Evolutionary conservation across 257 asterid genomes (phyloP).

Genomic region (Anisodus tanguticus): DNA sequence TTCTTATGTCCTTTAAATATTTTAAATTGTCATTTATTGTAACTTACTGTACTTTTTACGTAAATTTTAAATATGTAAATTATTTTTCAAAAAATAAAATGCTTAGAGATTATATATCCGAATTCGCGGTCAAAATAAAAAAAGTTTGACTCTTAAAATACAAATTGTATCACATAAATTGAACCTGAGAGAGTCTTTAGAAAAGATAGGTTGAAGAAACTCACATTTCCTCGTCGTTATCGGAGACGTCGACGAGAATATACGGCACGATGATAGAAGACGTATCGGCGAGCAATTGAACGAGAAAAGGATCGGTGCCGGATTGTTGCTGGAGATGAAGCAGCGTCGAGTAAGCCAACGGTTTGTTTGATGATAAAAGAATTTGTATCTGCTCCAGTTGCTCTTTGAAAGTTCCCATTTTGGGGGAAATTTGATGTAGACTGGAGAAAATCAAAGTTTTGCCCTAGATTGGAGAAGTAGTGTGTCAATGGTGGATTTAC

Average conservation of each 20-base stretch:
- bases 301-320: constrained; percentile 47
- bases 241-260: constrained; percentile 44
- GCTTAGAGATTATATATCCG: too few relatives aligned
- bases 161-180: too few relatives aligned
- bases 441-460: background rate
- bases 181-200: too few relatives aligned
- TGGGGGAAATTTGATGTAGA: background rate
- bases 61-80: too few relatives aligned
- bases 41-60: too few relatives aligned
- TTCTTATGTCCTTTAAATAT: too few relatives aligned
- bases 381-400: constrained; percentile 56
- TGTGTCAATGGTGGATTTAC: background rate
- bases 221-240: constrained; percentile 69
- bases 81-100: too few relatives aligned
- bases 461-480: background rate
- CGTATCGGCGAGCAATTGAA: constrained; percentile 53
- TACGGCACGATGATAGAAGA: constrained; percentile 43
- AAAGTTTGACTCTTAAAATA: too few relatives aligned
- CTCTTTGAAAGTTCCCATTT: constrained; percentile 51
- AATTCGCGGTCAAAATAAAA: too few relatives aligned
- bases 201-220: background rate
- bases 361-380: constrained; percentile 45
- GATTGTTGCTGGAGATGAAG: constrained; percentile 60
- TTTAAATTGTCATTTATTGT: too few relatives aligned
- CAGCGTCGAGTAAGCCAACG: constrained; percentile 58